Percentiles rank a stretch among this genome's conserved stretches.
Evolutionary conservation across 148 eudicot genomes (phyloP).

Genomic region (Arctostaphylos glauca): DNA sequence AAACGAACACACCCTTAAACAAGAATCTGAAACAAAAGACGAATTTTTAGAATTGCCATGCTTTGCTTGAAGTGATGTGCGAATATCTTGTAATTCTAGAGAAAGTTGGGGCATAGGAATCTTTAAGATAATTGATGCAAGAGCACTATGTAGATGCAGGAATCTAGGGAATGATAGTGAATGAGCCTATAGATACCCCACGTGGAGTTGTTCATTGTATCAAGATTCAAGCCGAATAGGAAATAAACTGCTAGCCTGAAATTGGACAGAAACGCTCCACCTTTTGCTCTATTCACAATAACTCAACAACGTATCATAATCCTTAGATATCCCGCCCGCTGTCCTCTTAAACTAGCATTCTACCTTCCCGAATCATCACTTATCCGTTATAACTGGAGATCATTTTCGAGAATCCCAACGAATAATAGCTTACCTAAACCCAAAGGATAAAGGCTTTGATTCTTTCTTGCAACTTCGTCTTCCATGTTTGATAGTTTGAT

Average conservation of each 20-base stretch:
- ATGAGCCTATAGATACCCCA: not conserved
- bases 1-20: not conserved
- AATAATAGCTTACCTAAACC: not conserved
- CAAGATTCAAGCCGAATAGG: not conserved
- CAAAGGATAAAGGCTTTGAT: not conserved
- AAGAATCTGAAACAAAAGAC: not conserved
- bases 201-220: not conserved
- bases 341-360: not conserved
- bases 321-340: not conserved
- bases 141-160: not conserved
- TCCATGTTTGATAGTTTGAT: not conserved
- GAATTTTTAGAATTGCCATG: not conserved
- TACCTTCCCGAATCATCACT: not conserved
- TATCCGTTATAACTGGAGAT: not conserved
- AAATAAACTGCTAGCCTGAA: not conserved
- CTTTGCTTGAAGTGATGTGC: not conserved
- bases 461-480: conserved; percentile 3
- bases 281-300: not conserved
- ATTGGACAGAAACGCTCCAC: not conserved
- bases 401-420: not conserved
- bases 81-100: not conserved
- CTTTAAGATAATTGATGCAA: not conserved
- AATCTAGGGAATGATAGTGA: not conserved
- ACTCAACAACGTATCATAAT: not conserved
- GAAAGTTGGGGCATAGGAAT: not conserved